Evolutionary conservation across 2,329 filamentous ascomycete genomes (phyloP).

Genomic region (Helotiales sp.): DNA sequence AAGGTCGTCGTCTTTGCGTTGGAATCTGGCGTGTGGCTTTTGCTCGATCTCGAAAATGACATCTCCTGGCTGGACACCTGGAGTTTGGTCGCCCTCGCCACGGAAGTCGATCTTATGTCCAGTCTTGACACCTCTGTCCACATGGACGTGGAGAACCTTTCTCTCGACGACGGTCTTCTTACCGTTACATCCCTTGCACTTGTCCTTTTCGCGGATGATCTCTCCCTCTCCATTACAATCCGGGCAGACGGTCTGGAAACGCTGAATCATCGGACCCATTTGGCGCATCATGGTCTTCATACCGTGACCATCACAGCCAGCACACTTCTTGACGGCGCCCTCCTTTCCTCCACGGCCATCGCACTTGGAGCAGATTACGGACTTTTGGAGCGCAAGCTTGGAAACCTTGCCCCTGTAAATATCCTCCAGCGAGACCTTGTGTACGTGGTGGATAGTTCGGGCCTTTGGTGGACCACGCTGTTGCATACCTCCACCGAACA

Average conservation of each 20-base stretch:
- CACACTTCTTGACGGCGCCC: conserved; percentile 92
- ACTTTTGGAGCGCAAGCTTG: conserved; percentile 96
- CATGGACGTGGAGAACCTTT: conserved; percentile 97
- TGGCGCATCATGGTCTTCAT: conserved; percentile 99
- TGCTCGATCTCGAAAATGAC: conserved; percentile 99
- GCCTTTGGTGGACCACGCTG: conserved; percentile 84
- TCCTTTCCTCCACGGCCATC: conserved; percentile 95
- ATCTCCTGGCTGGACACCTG: conserved; percentile 90
- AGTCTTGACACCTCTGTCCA: conserved; percentile 90
- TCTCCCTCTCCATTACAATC: conserved; percentile 98
- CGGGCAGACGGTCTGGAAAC: conserved; percentile 98
- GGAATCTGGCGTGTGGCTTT: conserved; percentile 96
- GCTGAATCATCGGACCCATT: conserved; percentile 99
- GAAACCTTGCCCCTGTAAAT: conserved; percentile 98
- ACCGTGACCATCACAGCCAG: conserved; percentile 88
- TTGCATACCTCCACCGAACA: conserved; percentile 78
- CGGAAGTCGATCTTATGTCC: conserved; percentile 97
- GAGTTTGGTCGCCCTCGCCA: conserved; percentile 94
- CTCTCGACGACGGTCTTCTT: conserved; percentile 99
- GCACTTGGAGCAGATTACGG: conserved; percentile 94
- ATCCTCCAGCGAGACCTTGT: conserved; percentile 97
- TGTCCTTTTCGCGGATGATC: conserved; percentile 94
- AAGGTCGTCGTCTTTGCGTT: conserved; percentile 93
- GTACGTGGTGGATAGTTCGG: conserved; percentile 95
- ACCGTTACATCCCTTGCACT: conserved; percentile 93